phyloP scores from a whole-genome alignment of 2,329 filamentous ascomycete genomes.

The Fusarium clavum region DNA sequence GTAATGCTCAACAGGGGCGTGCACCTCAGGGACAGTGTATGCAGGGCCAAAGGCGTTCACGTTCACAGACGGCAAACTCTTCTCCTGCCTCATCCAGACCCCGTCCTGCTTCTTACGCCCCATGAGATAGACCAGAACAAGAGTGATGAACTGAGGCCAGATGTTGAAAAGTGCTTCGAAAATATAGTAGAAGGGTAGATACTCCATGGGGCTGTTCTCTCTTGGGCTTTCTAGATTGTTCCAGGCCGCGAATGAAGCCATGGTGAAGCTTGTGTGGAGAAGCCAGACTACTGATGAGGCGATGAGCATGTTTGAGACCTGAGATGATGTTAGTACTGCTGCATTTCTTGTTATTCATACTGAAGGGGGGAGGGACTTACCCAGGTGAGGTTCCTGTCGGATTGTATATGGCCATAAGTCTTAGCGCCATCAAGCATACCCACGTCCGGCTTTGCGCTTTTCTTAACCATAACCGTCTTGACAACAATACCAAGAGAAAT shows the following conservation, averaged over 20 bases:
- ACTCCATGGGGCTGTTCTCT: neutral
- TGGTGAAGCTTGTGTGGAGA: conserved; percentile 38
- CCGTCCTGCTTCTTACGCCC: conserved; percentile 44
- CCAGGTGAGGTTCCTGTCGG: conserved; percentile 24
- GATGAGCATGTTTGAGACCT: conserved; percentile 44
- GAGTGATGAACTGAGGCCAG: conserved; percentile 44
- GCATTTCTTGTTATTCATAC: too few species aligned
- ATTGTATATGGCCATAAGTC: neutral
- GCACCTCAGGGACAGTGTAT: neutral
- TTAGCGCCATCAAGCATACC: neutral
- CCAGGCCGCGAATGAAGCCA: conserved; percentile 34
- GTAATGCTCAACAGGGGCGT: neutral
- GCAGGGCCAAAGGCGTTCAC: conserved; percentile 5
- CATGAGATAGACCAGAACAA: conserved; percentile 45
- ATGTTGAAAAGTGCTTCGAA: conserved; percentile 41
- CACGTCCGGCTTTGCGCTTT: neutral
- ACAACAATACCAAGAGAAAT: conserved; percentile 24
- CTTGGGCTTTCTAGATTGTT: conserved; percentile 2
- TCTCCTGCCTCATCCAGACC: conserved; percentile 43
- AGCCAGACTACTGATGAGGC: conserved; percentile 43
- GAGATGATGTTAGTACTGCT: neutral
- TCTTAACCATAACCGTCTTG: conserved; percentile 40
- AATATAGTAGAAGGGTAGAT: conserved; percentile 28
- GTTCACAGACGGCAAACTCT: conserved; percentile 16
- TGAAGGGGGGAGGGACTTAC: too few species aligned